Conservation (phyloP, 108 stramenopile genomes). For the Discostella pseudostelligera region DNA sequence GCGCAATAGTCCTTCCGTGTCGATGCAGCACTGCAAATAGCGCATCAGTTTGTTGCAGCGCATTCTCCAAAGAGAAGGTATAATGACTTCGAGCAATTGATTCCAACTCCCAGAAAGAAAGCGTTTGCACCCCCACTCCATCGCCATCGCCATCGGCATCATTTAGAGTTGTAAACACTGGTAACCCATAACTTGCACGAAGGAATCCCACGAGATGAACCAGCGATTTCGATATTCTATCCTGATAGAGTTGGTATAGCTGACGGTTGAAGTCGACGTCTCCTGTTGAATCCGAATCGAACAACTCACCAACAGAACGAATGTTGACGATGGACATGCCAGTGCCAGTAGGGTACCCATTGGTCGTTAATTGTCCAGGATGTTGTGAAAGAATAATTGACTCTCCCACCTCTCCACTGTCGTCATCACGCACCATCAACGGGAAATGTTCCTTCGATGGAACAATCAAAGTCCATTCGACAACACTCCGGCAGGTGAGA, state of each 20-base stretch:
- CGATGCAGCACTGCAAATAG: slow-evolving; percentile 24
- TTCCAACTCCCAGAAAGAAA: slow-evolving; percentile 45
- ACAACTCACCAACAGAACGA: neutral
- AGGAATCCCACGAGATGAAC: slow-evolving; percentile 30
- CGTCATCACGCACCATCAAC: slow-evolving; percentile 24
- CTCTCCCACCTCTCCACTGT: slow-evolving; percentile 10
- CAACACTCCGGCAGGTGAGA: neutral
- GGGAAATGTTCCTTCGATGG: slow-evolving; percentile 25
- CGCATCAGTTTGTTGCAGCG: slow-evolving; percentile 27
- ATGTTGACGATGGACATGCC: slow-evolving; percentile 26
- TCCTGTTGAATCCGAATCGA: neutral
- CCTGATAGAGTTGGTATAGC: slow-evolving; percentile 7
- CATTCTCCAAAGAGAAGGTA: slow-evolving; percentile 14
- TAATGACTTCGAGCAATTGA: slow-evolving; percentile 33
- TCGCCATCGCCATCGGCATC: neutral
- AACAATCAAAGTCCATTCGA: slow-evolving; percentile 32
- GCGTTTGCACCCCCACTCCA: neutral
- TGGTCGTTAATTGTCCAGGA: neutral
- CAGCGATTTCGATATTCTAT: slow-evolving; percentile 19
- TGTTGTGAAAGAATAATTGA: slow-evolving; percentile 24
- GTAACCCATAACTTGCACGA: slow-evolving; percentile 26
- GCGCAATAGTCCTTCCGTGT: slow-evolving; percentile 25
- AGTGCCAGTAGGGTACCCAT: slow-evolving; percentile 13
- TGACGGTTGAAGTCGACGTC: slow-evolving; percentile 6
- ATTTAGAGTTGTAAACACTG: neutral